Conservation (phyloP, 176 grass and related monocot species). For the Thalia dealbata region DNA sequence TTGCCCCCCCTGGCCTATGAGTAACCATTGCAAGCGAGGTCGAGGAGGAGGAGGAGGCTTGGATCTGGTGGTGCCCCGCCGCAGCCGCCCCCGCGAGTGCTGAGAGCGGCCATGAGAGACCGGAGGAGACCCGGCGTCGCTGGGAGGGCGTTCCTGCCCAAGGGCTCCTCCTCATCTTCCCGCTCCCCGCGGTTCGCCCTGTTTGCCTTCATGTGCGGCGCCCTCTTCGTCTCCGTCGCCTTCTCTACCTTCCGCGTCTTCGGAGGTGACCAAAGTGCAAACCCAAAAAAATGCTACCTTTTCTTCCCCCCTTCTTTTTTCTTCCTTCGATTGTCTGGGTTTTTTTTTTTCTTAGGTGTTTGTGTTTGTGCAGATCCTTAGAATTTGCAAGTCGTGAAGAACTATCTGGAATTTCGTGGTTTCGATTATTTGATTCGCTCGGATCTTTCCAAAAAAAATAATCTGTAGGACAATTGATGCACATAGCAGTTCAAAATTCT, state of each 20-base stretch:
- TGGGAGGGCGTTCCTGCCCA: background rate
- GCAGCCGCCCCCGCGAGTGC: background rate
- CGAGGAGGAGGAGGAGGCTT: background rate
- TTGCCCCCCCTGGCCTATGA: background rate
- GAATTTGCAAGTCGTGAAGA: background rate
- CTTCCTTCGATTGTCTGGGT: background rate
- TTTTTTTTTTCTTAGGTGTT: background rate
- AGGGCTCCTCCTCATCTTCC: background rate
- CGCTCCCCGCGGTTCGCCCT: background rate
- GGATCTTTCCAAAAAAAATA: background rate
- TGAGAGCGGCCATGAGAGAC: background rate
- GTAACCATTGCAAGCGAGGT: background rate
- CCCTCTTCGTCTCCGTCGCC: background rate
- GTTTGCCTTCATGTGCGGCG: constrained; percentile 20
- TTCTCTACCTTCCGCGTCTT: constrained; percentile 15
- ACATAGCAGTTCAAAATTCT: background rate
- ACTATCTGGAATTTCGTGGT: background rate
- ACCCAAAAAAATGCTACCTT: background rate
- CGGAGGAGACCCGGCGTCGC: constrained; percentile 15
- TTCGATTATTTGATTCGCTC: background rate
- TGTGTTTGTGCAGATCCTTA: too few relatives aligned
- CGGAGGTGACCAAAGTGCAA: background rate
- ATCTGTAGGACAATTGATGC: too few relatives aligned
- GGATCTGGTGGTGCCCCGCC: constrained; percentile 18
- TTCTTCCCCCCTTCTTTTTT: background rate